These are phyloP conservation scores for Leccinum barrowsii DNA, from an alignment of 768 basidiomycete species.

Conservation along the genomic window DNA sequence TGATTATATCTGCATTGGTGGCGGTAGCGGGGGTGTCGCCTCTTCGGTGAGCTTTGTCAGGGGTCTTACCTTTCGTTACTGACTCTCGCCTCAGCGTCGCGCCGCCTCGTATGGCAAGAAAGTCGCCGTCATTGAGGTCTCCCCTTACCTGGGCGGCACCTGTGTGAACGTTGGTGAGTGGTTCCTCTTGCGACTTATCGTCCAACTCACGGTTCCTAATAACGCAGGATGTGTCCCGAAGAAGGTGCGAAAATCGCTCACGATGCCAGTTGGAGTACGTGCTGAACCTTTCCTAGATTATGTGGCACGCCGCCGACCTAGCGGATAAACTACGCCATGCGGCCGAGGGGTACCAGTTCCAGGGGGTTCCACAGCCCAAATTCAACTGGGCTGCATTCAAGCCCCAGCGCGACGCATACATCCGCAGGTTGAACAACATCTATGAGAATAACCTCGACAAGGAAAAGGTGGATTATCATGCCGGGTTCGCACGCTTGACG, in stretches of 20 bases:
- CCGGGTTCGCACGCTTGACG: slow-evolving; percentile 70
- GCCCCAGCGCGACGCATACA: slow-evolving; percentile 93
- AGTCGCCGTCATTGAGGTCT: slow-evolving; percentile 83
- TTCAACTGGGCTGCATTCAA: slow-evolving; percentile 94
- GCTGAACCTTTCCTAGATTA: slow-evolving; percentile 54
- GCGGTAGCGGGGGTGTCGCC: slow-evolving; percentile 90
- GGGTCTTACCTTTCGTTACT: background rate
- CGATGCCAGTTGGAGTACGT: background rate
- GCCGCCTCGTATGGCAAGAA: slow-evolving; percentile 92
- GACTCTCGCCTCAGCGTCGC: slow-evolving; percentile 57
- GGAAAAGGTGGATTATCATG: slow-evolving; percentile 85
- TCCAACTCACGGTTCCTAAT: slow-evolving; percentile 5
- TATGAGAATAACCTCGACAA: slow-evolving; percentile 87
- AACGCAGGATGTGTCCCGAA: slow-evolving; percentile 90
- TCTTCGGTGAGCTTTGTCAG: slow-evolving; percentile 60
- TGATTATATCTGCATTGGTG: slow-evolving; percentile 87
- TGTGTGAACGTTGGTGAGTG: slow-evolving; percentile 95
- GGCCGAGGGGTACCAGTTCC: slow-evolving; percentile 66
- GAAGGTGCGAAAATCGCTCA: slow-evolving; percentile 50
- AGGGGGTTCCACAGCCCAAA: slow-evolving; percentile 51
- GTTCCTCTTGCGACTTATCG: background rate
- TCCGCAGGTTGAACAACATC: slow-evolving; percentile 82
- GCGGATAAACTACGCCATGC: slow-evolving; percentile 82
- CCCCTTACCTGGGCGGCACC: slow-evolving; percentile 80
- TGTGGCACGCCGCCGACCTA: slow-evolving; percentile 96